phyloP scores from a whole-genome alignment of 2,329 filamentous ascomycete species.

The Celoporthe dispersa region DNA sequence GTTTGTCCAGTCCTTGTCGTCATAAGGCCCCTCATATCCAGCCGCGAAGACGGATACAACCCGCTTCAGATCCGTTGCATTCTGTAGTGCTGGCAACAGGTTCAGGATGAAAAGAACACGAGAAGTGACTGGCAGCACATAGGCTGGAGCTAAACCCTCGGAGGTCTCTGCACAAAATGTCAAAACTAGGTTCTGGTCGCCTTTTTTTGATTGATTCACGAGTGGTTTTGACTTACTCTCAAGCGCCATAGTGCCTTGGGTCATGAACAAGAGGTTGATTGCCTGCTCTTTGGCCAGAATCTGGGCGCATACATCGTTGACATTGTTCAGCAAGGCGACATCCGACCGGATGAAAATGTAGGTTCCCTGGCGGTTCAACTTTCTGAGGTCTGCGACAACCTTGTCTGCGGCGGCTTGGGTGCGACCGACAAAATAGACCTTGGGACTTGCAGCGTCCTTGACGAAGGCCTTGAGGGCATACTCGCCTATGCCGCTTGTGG shows the following conservation, averaged over 20 bases:
- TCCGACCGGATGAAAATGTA: conserved; percentile 56
- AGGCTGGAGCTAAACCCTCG: conserved; percentile 57
- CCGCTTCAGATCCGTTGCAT: conserved; percentile 51
- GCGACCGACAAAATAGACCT: conserved; percentile 57
- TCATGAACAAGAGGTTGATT: conserved; percentile 54
- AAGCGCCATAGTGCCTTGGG: conserved; percentile 42
- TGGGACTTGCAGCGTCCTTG: conserved; percentile 45
- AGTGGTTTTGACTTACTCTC: conserved; percentile 31
- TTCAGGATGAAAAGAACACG: conserved; percentile 59
- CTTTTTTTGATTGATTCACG: not conserved
- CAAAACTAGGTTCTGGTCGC: not conserved
- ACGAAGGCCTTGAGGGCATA: conserved; percentile 48
- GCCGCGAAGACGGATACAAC: conserved; percentile 58
- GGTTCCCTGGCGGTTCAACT: conserved; percentile 47
- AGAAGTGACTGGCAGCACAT: not conserved
- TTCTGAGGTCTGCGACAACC: conserved; percentile 44
- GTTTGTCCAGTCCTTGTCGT: conserved; percentile 52
- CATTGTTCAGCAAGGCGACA: conserved; percentile 53
- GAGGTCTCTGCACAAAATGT: conserved; percentile 32
- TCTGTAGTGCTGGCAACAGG: conserved; percentile 58
- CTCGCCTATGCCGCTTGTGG: conserved; percentile 59
- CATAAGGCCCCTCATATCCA: conserved; percentile 46
- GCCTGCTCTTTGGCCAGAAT: conserved; percentile 48
- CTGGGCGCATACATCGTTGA: conserved; percentile 52
- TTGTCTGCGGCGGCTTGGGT: conserved; percentile 42